Conservation (phyloP, 192 early-diverging fungal species). For the Lunasporangiospora selenospora region DNA sequence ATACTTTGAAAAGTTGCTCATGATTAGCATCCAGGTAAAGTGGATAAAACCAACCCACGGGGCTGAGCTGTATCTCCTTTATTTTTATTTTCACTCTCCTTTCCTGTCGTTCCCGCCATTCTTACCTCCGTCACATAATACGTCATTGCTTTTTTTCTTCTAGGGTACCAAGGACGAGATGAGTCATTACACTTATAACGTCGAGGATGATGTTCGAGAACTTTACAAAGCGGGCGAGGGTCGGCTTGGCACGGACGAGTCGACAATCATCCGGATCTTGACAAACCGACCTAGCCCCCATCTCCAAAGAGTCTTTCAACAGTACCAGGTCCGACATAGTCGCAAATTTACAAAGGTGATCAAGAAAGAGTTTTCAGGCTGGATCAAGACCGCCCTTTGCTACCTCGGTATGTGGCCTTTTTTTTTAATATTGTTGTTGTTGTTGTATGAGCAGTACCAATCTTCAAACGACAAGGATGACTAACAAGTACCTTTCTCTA, state of each 20-base stretch:
- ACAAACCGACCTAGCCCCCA: constrained; percentile 43
- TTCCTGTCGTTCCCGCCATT: too few species aligned
- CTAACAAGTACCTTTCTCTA: too few species aligned
- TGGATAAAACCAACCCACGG: not conserved
- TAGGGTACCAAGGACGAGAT: constrained; percentile 39
- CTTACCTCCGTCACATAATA: too few species aligned
- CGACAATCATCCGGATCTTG: constrained; percentile 37
- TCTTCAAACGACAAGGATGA: too few species aligned
- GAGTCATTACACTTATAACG: constrained; percentile 34
- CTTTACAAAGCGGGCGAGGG: constrained; percentile 47
- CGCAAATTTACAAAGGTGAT: constrained; percentile 44
- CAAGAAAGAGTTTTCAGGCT: constrained; percentile 45
- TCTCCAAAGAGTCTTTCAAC: constrained; percentile 24
- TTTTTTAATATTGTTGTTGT: not conserved
- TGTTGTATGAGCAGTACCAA: too few species aligned
- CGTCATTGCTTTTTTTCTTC: too few species aligned
- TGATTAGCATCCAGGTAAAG: constrained; percentile 31
- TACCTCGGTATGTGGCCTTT: constrained; percentile 25
- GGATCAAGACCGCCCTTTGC: constrained; percentile 38
- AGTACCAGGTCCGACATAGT: constrained; percentile 26
- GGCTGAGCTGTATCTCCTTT: too few species aligned
- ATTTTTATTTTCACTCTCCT: too few species aligned
- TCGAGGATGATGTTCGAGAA: constrained; percentile 31
- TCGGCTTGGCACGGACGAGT: constrained; percentile 38
- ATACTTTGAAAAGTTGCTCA: constrained; percentile 35